These are phyloP conservation scores for Tulasnella sp. DNA, from an alignment of 768 basidiomycete species.

Conservation along the genomic window DNA sequence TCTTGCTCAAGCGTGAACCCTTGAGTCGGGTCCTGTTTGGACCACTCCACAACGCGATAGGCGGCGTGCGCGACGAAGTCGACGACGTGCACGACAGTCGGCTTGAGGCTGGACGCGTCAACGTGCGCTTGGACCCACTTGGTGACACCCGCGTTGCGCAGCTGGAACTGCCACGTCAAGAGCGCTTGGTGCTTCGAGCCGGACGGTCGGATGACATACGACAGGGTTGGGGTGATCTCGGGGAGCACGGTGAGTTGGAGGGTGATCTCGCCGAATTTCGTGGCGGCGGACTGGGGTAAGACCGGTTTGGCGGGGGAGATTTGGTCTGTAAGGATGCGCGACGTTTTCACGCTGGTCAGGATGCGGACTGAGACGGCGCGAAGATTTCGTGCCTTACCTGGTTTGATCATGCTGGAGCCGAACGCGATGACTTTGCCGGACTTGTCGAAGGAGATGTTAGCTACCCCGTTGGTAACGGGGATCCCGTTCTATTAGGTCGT, in stretches of 20 bases:
- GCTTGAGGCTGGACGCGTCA: background rate
- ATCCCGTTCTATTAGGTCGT: slow-evolving; percentile 23
- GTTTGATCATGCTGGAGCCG: slow-evolving; percentile 31
- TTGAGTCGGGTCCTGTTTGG: too few species aligned
- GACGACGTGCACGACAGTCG: slow-evolving; percentile 28
- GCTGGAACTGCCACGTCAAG: background rate
- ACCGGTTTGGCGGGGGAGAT: slow-evolving; percentile 29
- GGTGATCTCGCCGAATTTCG: background rate
- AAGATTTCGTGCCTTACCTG: slow-evolving; percentile 27
- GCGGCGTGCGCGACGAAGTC: slow-evolving; percentile 40
- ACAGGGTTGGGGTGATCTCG: background rate
- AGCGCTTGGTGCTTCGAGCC: background rate
- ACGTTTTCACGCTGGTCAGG: background rate
- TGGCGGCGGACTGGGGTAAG: slow-evolving; percentile 16
- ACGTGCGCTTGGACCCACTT: background rate
- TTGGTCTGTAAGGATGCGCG: slow-evolving; percentile 8
- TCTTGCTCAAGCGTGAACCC: background rate
- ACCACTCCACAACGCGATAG: slow-evolving; percentile 2
- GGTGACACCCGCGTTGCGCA: background rate
- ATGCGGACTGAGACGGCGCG: too few species aligned
- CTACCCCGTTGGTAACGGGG: slow-evolving; percentile 31
- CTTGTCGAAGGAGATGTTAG: slow-evolving; percentile 33
- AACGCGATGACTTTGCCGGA: slow-evolving; percentile 33
- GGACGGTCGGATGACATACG: background rate
- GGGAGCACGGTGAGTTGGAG: background rate